These are phyloP conservation scores for Nemania diffusa DNA, from an alignment of 2,329 filamentous ascomycete genomes.

Conservation along the genomic window DNA sequence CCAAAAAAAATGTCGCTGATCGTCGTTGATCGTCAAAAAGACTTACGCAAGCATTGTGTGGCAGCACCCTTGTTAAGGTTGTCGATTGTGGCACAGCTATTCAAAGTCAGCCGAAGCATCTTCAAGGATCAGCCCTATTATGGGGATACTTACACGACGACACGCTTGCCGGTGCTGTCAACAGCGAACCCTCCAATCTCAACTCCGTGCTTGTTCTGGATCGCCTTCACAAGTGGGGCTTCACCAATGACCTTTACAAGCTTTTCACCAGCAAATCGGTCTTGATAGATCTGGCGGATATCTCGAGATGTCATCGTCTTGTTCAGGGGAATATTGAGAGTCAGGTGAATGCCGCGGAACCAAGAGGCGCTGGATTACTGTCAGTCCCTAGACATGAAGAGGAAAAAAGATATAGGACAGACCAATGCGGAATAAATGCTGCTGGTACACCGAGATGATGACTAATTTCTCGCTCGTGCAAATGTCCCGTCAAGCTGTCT, in stretches of 20 bases:
- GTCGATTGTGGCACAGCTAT: conserved; percentile 85
- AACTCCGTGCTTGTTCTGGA: conserved; percentile 84
- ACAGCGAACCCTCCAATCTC: conserved; percentile 98
- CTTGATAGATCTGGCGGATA: conserved; percentile 93
- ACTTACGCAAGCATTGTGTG: conserved; percentile 89
- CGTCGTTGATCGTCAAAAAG: too few species aligned
- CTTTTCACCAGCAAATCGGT: conserved; percentile 94
- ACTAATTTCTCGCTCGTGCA: conserved; percentile 93
- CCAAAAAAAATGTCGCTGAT: too few species aligned
- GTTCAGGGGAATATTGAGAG: conserved; percentile 88
- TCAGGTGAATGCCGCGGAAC: conserved; percentile 96
- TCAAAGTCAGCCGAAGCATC: neutral
- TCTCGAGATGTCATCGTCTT: conserved; percentile 90
- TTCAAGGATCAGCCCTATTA: too few species aligned
- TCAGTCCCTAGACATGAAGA: too few species aligned
- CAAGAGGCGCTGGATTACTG: conserved; percentile 73
- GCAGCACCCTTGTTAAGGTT: conserved; percentile 93
- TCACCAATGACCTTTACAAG: conserved; percentile 93
- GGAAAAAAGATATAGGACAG: too few species aligned
- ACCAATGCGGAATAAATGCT: conserved; percentile 90
- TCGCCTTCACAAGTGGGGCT: conserved; percentile 84
- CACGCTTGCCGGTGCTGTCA: conserved; percentile 86
- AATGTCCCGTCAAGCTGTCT: conserved; percentile 91
- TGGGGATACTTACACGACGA: conserved; percentile 76
- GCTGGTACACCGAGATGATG: conserved; percentile 77